These are phyloP conservation scores for Cunninghamia lanceolata DNA, from an alignment of 75 land plant genomes.

Conservation along the genomic window DNA sequence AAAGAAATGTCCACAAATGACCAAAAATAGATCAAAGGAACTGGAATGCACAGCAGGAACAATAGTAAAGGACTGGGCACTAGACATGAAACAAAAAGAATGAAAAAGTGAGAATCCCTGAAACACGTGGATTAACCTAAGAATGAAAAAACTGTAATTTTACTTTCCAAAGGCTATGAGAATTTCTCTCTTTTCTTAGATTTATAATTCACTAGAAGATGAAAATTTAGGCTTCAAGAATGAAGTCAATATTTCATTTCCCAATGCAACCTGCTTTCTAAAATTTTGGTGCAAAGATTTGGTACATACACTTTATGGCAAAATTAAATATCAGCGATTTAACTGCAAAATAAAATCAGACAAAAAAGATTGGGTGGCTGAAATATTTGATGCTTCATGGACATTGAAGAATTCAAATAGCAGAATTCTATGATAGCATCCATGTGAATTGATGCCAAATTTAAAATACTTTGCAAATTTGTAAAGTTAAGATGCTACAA, in stretches of 20 bases:
- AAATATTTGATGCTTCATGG: background rate
- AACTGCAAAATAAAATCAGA: background rate
- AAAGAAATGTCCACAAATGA: background rate
- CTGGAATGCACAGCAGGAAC: too few species aligned
- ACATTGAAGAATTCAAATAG: background rate
- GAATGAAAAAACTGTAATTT: background rate
- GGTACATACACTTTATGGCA: background rate
- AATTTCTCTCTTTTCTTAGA: background rate
- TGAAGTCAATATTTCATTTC: too few species aligned
- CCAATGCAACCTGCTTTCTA: background rate
- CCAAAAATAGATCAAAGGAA: too few species aligned
- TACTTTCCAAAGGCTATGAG: background rate
- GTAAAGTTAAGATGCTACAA: background rate
- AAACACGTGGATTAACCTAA: too few species aligned
- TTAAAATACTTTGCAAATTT: background rate
- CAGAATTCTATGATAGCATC: background rate
- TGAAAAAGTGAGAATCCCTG: too few species aligned
- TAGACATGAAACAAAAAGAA: too few species aligned
- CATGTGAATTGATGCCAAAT: background rate
- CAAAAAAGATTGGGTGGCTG: background rate
- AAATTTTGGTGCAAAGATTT: background rate
- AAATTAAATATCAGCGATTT: background rate
- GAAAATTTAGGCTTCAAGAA: background rate
- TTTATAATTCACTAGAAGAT: background rate
- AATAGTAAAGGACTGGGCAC: too few species aligned